Conservation (phyloP, 2,329 filamentous ascomycete species). For the Sporothrix schenckii region DNA sequence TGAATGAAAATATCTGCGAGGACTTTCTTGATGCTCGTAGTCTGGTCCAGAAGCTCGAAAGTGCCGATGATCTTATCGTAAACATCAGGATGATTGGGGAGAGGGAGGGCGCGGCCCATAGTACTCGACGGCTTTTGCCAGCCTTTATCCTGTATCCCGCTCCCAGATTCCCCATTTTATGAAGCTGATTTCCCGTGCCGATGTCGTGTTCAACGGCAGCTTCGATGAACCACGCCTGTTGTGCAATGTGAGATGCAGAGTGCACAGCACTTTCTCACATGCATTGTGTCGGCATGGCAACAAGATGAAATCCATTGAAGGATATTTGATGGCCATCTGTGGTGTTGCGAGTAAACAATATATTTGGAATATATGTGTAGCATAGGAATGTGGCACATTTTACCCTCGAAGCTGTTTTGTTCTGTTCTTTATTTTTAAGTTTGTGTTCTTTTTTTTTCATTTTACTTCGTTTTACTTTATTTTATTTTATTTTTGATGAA, state of each 20-base stretch:
- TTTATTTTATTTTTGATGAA: too few species aligned
- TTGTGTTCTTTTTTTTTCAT: too few species aligned
- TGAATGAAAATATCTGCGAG: background rate
- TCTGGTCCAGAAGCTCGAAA: background rate
- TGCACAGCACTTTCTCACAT: background rate
- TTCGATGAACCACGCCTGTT: background rate
- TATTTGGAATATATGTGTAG: too few species aligned
- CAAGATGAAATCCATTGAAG: too few species aligned
- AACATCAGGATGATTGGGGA: background rate
- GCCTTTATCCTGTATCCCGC: background rate
- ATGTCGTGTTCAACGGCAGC: conserved; percentile 3
- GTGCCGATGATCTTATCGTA: background rate
- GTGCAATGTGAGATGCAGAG: background rate
- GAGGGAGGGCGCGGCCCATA: background rate
- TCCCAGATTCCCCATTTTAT: too few species aligned
- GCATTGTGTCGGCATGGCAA: too few species aligned
- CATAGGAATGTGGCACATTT: too few species aligned
- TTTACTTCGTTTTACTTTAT: too few species aligned
- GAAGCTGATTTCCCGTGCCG: background rate
- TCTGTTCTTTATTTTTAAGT: too few species aligned
- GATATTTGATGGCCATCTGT: too few species aligned
- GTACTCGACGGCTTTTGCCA: background rate
- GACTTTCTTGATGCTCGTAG: background rate
- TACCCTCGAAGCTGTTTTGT: too few species aligned
- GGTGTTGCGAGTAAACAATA: too few species aligned